Conservation (phyloP, 1,139 yeast species). For the Geotrichum phurueaensis region DNA sequence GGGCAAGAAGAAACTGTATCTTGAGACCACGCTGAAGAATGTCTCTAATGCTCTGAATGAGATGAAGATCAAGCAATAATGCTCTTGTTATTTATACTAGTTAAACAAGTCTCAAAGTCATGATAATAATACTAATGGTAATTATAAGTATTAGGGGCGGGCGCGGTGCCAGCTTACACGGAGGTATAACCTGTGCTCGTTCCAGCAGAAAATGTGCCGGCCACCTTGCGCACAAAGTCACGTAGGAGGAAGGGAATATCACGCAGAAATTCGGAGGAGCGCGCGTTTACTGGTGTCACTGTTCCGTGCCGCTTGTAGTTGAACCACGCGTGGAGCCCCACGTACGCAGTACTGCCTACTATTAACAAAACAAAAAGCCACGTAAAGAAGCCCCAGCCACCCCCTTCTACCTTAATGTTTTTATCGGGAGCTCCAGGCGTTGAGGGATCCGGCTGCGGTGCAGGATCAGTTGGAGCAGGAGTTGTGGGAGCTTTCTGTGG, state of each 20-base stretch:
- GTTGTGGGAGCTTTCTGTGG: not conserved
- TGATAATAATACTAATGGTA: constrained; percentile 5
- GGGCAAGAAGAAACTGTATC: constrained; percentile 62
- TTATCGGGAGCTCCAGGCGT: constrained; percentile 11
- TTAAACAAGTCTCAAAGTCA: not conserved
- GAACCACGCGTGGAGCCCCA: constrained; percentile 77
- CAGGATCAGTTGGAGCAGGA: constrained; percentile 4
- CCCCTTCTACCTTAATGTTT: constrained; percentile 27
- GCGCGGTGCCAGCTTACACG: constrained; percentile 42
- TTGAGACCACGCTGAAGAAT: constrained; percentile 72
- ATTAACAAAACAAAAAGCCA: constrained; percentile 47
- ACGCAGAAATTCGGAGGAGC: constrained; percentile 47
- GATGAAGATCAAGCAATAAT: constrained; percentile 24
- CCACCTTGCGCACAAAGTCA: constrained; percentile 61
- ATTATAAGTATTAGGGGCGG: not conserved
- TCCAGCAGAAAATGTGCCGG: constrained; percentile 74
- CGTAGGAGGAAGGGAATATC: constrained; percentile 81
- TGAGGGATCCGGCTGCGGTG: constrained; percentile 1
- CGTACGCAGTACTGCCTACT: constrained; percentile 61
- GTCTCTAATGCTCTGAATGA: constrained; percentile 59
- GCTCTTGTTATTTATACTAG: constrained; percentile 8
- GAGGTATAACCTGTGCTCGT: constrained; percentile 79
- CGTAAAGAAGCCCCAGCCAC: constrained; percentile 34
- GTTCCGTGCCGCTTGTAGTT: constrained; percentile 39
- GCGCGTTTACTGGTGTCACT: constrained; percentile 37